Percentiles rank a stretch among this genome's conserved stretches.
Conservation (phyloP, 1,139 yeast species). For the Geotrichum reessii region DNA sequence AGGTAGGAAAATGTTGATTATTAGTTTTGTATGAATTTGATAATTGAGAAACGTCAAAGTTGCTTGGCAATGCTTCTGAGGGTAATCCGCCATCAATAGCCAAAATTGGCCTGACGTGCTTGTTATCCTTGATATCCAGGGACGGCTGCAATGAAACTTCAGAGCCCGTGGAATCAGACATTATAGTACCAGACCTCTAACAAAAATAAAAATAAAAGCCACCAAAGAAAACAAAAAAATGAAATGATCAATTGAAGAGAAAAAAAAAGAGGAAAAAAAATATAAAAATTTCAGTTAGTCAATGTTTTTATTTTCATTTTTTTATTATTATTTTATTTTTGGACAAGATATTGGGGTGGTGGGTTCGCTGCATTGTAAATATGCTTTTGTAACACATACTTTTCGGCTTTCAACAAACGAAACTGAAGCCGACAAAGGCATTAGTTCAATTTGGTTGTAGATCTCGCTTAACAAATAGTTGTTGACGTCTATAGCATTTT, state of each 20-base stretch:
- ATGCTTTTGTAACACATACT: not conserved
- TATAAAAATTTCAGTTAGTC: not conserved
- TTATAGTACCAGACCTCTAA: not conserved
- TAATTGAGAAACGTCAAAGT: not conserved
- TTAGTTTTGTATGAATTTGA: not conserved
- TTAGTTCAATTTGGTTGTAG: too few species aligned
- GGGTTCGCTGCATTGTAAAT: not conserved
- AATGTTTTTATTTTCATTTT: too few species aligned
- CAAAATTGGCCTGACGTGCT: not conserved
- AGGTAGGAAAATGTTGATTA: not conserved
- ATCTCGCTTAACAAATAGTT: too few species aligned
- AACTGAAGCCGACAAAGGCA: too few species aligned
- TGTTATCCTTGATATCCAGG: slow-evolving; percentile 4
- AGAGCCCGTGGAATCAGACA: not conserved
- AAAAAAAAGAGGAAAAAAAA: not conserved
- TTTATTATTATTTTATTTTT: too few species aligned
- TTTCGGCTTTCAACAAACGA: too few species aligned
- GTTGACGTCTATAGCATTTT: too few species aligned
- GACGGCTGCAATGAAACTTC: slow-evolving; percentile 8
- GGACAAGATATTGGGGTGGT: not conserved
- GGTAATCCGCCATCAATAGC: not conserved
- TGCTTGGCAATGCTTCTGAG: not conserved
- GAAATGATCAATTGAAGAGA: not conserved
- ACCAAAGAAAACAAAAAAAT: not conserved
- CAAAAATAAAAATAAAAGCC: not conserved